phyloP scores from a whole-genome alignment of 1,139 yeast genomes.

The Protomyces lactucae-debilis region DNA sequence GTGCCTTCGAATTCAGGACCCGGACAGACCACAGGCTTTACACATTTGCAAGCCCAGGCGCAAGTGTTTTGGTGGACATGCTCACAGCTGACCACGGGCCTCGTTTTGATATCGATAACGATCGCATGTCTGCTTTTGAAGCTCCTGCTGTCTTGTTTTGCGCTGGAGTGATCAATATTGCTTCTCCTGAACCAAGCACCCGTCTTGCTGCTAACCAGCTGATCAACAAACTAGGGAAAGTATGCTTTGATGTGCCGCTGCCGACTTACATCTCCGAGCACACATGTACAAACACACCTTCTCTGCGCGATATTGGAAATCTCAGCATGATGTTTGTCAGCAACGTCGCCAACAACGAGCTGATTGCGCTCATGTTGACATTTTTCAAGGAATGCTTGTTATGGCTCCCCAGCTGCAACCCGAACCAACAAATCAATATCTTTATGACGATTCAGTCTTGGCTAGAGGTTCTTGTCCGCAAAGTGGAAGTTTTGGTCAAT shows the following conservation, averaged over 20 bases:
- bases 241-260: neutral
- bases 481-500: neutral
- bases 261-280: neutral
- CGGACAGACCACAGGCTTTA: neutral
- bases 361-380: neutral
- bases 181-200: neutral
- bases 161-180: neutral
- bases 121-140: neutral
- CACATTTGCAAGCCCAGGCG: neutral
- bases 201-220: neutral
- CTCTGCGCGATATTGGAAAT: neutral
- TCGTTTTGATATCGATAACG: neutral
- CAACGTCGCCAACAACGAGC: neutral
- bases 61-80: neutral
- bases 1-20: neutral
- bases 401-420: neutral
- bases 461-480: neutral
- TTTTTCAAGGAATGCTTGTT: neutral
- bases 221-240: neutral
- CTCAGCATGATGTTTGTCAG: neutral
- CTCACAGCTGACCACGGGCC: neutral
- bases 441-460: neutral
- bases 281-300: neutral
- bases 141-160: neutral
- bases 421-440: neutral